Evolutionary conservation across 345 rosid genomes (phyloP), one percentile per base, ranked within the genome.

Genomic region (Ceriops decandra): DNA sequence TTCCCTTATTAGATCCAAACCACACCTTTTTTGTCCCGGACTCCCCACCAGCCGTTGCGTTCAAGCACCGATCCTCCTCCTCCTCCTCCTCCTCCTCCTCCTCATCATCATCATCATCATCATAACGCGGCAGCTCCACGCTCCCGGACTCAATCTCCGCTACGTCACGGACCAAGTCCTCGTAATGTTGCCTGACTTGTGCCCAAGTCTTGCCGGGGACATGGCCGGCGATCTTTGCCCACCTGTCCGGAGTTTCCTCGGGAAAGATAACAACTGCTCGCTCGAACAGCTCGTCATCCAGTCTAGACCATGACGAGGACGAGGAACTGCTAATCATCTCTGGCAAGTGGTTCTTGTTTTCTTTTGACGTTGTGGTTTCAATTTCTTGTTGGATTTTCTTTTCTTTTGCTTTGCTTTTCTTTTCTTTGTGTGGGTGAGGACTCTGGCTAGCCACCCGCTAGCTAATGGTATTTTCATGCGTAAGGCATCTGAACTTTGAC

Each of bases 241-340:
- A 76, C 30, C 74, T 56, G 54, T 42, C 42, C 1, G 64, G 72
- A 6, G 74, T 46, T 13, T 62, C 71, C 31, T 76, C 75, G 0
- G 68, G 64, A 22, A 66, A 70, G 36, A 66, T 5, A 4, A 67
- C 79, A 3, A 76, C 68, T n/a, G 79, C 79, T 17, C 46, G n/a
- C 75, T 76, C 79, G 68, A 76, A 76, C 32, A 22, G 63, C 68
- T 70, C 60, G 68, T 76, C 75, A 4, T 76, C 72, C 9, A 28
- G 19, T 28, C 75, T 49, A 35, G 64, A 52, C 75, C 79, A 76
- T 5, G 68, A 51, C 3, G 68, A 36, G 46, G 46, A 38, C 13
- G 46, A 38, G 28, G 36, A 24, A 16, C 22, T 27, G 15, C 61
- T 27, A 36, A 63, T 62, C 73, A 70, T 70, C 5, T 1, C 9